phyloP scores from a whole-genome alignment of 352 stramenopile species.

The Pythium dissotocum region DNA sequence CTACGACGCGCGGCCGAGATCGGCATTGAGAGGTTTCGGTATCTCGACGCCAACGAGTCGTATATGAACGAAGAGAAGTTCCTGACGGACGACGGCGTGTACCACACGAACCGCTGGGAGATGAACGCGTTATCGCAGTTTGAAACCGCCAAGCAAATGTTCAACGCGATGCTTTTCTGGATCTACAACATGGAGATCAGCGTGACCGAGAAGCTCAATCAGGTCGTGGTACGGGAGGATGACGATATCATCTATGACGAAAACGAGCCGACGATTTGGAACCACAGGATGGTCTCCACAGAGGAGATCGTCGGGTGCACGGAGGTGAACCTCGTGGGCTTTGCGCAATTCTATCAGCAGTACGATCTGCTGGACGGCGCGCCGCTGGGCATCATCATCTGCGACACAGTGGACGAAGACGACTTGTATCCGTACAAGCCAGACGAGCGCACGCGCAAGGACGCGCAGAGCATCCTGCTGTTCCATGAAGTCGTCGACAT shows the following conservation, averaged over 20 bases:
- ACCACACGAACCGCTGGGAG: slow-evolving; percentile 29
- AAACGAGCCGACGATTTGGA: slow-evolving; percentile 29
- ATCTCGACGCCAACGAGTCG: not conserved
- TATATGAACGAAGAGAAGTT: slow-evolving; percentile 7
- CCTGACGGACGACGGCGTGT: not conserved
- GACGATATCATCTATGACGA: slow-evolving; percentile 24
- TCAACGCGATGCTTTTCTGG: slow-evolving; percentile 40
- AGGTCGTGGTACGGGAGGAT: slow-evolving; percentile 49
- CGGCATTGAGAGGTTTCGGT: not conserved
- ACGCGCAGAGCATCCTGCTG: slow-evolving; percentile 23
- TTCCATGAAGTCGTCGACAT: not conserved
- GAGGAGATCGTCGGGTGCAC: slow-evolving; percentile 12
- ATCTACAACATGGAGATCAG: slow-evolving; percentile 51
- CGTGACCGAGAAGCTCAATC: slow-evolving; percentile 41
- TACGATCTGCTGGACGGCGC: slow-evolving; percentile 11
- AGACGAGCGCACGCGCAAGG: slow-evolving; percentile 25
- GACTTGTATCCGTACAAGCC: slow-evolving; percentile 44
- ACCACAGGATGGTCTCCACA: slow-evolving; percentile 41
- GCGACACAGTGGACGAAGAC: slow-evolving; percentile 39
- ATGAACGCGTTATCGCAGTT: slow-evolving; percentile 39
- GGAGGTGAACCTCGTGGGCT: slow-evolving; percentile 22
- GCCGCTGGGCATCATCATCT: slow-evolving; percentile 30
- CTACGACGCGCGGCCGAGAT: not conserved
- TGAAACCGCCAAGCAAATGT: slow-evolving; percentile 41
- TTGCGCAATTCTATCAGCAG: slow-evolving; percentile 31